These are phyloP conservation scores for Micractinium sp. DNA, from an alignment of 139 green algal species.

Conservation along the genomic window DNA sequence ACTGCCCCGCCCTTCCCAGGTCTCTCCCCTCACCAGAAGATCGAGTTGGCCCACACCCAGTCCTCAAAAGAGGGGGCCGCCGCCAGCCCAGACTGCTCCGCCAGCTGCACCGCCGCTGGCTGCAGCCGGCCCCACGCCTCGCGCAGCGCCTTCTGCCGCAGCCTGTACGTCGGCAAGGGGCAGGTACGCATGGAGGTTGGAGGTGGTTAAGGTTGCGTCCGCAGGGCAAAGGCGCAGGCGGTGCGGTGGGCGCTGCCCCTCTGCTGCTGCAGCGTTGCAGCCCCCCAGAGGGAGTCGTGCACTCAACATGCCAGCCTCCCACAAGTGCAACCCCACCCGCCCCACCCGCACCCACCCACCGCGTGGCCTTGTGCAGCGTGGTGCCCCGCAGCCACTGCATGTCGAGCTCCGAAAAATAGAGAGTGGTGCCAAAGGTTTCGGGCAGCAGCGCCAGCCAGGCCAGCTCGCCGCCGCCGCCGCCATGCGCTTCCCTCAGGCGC, in stretches of 20 bases:
- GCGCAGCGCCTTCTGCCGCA: slow-evolving; percentile 41
- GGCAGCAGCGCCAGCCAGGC: slow-evolving; percentile 56
- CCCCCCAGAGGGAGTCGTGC: too few species aligned
- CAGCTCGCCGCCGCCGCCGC: background rate
- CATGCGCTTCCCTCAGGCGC: background rate
- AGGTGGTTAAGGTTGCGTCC: background rate
- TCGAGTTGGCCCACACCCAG: slow-evolving; percentile 74
- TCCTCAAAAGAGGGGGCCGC: slow-evolving; percentile 60
- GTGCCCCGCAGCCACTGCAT: slow-evolving; percentile 78
- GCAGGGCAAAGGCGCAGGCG: background rate
- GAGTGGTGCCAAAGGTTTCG: slow-evolving; percentile 56
- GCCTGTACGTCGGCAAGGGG: slow-evolving; percentile 33
- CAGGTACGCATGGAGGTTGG: background rate
- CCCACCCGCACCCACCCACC: slow-evolving; percentile 4
- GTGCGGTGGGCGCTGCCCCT: background rate
- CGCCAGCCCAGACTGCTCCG: slow-evolving; percentile 23
- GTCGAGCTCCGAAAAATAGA: slow-evolving; percentile 53
- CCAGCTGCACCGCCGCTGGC: slow-evolving; percentile 40
- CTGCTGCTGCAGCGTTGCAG: background rate
- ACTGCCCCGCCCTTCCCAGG: background rate
- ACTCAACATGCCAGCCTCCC: background rate
- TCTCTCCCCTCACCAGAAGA: slow-evolving; percentile 47
- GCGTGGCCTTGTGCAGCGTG: slow-evolving; percentile 62
- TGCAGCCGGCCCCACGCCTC: slow-evolving; percentile 44
- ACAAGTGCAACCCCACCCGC: too few species aligned